Base-by-base conservation (phyloP, 2,329 filamentous ascomycete genomes). In the Colletotrichum endophyticum region DNA sequence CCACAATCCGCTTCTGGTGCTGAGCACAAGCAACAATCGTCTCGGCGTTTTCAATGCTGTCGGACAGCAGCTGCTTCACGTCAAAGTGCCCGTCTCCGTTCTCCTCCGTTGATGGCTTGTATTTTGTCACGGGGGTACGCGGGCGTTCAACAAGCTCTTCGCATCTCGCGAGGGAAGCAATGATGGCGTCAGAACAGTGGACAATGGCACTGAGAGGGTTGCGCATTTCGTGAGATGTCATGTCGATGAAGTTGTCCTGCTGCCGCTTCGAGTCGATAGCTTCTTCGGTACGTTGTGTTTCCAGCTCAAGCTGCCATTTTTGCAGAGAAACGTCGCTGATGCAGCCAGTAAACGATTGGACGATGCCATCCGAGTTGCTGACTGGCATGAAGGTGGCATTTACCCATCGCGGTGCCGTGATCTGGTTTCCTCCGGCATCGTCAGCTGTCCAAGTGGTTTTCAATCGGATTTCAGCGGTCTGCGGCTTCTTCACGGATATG, bases 181-280 rank as follows among this genome's bases (percentile, higher is more conserved):
- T 88, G 34, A 95, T 94, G 70, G 93, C 92, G 78, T 95, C 94
- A 2, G 93, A 93, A 81, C 93, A 95, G 81, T 95, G 94, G 32
- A 95, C 85, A 22, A 95, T 95, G 1, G 94, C 94, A 59, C 91
- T 93, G 30, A 95, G 85, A 1, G 94, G 94, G 79, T 95, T 95
- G 30, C 94, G 89, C 90, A 95, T 93, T 81, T 94, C 93, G 81
- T 95, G 93, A 16, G 91, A 92, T 2, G 90, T 91, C 87, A 95
- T 95, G 83, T 95, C 94, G 80, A 96, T 95, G 80, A 96, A 96
- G 78, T 94, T 94, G 80, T 96, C 94, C 81, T 96, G 95, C 81
- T 95, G 93, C 7, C 93, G 86, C 80, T 90, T 91, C 34, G 89
- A 88, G 80, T 92, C 89, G 30, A 92, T 88, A 2, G 91, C 91